A percentile compares a stretch with the other conserved stretches of the same genome.
Evolutionary conservation across 768 basidiomycete genomes (phyloP).

Genomic region (Boletus eberwhitei): DNA sequence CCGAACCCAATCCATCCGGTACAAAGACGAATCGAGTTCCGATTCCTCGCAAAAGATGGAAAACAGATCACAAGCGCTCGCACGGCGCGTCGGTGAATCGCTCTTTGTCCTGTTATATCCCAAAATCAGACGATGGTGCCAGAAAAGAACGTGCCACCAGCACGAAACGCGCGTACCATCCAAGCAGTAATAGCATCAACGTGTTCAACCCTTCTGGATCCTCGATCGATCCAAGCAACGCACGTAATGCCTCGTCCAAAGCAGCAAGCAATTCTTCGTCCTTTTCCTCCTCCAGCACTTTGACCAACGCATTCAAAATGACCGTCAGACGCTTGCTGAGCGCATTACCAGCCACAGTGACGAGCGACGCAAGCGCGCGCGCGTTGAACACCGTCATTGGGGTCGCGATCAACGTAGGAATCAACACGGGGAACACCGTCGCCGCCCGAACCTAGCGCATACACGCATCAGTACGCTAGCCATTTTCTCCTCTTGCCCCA

Average conservation of each 20-base stretch:
- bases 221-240: slow-evolving; percentile 72
- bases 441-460: slow-evolving; percentile 75
- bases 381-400: slow-evolving; percentile 97
- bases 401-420: slow-evolving; percentile 84
- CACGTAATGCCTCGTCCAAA: slow-evolving; percentile 69
- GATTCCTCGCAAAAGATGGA: slow-evolving; percentile 80
- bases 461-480: neutral
- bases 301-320: slow-evolving; percentile 77
- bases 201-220: slow-evolving; percentile 89
- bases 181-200: slow-evolving; percentile 82
- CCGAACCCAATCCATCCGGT: slow-evolving; percentile 92
- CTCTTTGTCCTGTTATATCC: slow-evolving; percentile 65
- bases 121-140: neutral
- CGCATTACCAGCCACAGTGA: slow-evolving; percentile 90
- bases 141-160: neutral
- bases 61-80: slow-evolving; percentile 78
- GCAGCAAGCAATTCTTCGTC: slow-evolving; percentile 71
- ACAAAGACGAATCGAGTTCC: slow-evolving; percentile 75
- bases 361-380: slow-evolving; percentile 82
- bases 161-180: slow-evolving; percentile 57
- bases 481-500: neutral
- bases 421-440: slow-evolving; percentile 95
- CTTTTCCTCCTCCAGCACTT: slow-evolving; percentile 63
- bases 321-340: slow-evolving; percentile 78
- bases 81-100: slow-evolving; percentile 64